Base-by-base conservation (phyloP, 495 filamentous ascomycete genomes). In the Penicillium cinerascens region DNA sequence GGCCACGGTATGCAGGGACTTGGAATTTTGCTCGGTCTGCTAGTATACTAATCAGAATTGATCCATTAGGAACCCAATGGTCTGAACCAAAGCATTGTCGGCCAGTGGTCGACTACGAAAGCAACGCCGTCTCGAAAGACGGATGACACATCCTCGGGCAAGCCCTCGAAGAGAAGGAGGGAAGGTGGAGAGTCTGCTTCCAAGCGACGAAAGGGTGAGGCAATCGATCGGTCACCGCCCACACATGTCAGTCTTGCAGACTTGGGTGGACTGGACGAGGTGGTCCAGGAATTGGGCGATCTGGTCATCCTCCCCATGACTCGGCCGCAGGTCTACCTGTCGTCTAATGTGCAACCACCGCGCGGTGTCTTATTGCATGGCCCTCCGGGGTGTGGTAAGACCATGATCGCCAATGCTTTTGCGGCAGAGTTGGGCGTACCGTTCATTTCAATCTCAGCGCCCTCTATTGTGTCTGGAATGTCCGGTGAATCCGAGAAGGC, bases 401-500 rank as follows among this genome's bases (percentile, higher is more conserved):
- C 92, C 0, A 87, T 92, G 76, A 85, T 97, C 44, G 91, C 89
- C 1, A 88, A 92, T 62, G 92, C 92, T 2, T 88, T 92, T 64
- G 93, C 92, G 5, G 88, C 89, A 15, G 86, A 87, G 51, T 75
- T 96, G 21, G 90, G 88, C 2, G 82, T 93, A 11, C 85, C 92
- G 0, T 97, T 92, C 66, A 86, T 97, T 46, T 83, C 91, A 2
- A 84, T 97, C 13, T 90, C 89, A 2, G 93, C 90, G 0, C 91
- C 93, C 10, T 92, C 90, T 0, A 79, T 97, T 16, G 85, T 97
- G 0, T 90, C 89, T 16, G 92, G 93, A 2, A 96, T 96, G 87
- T 96, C 91, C 15, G 92, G 92, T 56, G 92, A 97, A 61, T 96
- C 90, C 0, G 93, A 98, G 70, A 95, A 95, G 74, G 91, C 91